Base-by-base conservation (phyloP, 1,284 basidiomycete genomes). In the Agaricales sp. region DNA sequence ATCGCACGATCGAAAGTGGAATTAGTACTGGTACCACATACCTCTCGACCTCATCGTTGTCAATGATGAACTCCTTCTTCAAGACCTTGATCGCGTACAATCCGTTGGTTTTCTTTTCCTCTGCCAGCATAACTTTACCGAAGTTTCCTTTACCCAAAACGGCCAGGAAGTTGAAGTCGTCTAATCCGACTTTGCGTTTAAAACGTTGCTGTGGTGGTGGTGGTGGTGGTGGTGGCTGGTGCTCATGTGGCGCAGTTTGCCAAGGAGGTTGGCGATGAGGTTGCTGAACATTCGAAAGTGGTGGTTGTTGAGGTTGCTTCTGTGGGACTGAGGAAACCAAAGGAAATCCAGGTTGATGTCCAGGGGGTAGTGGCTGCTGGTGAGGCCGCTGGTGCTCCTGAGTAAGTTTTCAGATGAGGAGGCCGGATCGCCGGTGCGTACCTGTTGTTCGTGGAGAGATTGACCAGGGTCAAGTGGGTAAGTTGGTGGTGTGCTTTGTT, bases 51-150 rank as follows among this genome's bases (percentile, higher is more conserved):
- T 99, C 96, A 67, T 99, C 96, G 58, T 99, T 99, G 64, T 99
- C 96, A 58, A 99, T 99, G 66, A 99, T 99, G 62, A 99, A 99
- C 69, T 99, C 96, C 67, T 99, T 99, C 76, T 99, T 99, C 63
- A 99, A 68, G 35, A 99, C 96, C 70, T 99, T 99, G 77, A 99
- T 98, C n/a, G 96, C 96, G 65, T 90, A 99, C 52, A 99, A 67
- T 52, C 78, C 81, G 59, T 82, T 92, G 22, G 82, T 78, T 61
- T 78, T 82, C 78, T 98, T 99, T 74, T 99, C 96, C 67, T 99
- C 96, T 16, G 96, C 96, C 50, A 99, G 74, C 96, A 99, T 99
- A 67, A 99, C 96, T 67, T 99, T 99, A 51, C 96, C 96, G 60
- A 99, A 99, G 69, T 99, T 99, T 62, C 96, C 96, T 69, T 99